Base-by-base conservation (phyloP, 2,329 filamentous ascomycete species). In the Pseudogymnoascus sp. region DNA sequence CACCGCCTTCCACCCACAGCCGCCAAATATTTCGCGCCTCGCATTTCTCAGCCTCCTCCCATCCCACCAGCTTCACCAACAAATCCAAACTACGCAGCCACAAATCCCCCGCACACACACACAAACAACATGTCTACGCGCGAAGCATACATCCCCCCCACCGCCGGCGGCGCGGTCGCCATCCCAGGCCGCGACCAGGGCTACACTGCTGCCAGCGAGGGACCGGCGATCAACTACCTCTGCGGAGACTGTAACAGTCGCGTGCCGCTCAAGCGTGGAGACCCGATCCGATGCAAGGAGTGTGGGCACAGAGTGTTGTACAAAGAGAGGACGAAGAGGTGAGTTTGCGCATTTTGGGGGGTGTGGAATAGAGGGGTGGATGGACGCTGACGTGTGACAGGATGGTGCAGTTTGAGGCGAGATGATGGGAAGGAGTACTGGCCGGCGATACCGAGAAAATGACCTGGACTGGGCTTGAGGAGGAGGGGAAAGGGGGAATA, bases 381-480 rank as follows among this genome's bases (percentile, higher is more conserved):
- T 8, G 15, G n/a, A 59, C 12, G n/a, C 55, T 58, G 44, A 9
- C 60, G 58, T 7, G 4, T 12, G 35, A 33, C 69, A 96, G 93
- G 73, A 97, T 97, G 92, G 92, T 97, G 60, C 94, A 99, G 78
- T 97, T 99, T 72, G 92, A 99, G 81, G 94, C 94, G 60, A 85
- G 93, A 77, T 97, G 76, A 81, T 66, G 21, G n/a, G 17, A n/a
- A 13, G 31, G 9, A 36, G 60, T 38, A 5, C 42, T 59, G 35
- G 48, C 31, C 38, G 13, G 36, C 59, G 62, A 61, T 61, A 61
- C 51, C 36, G 21, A 48, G 1, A 38, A n/a, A 59, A 59, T 59
- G 33, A 27, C 21, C 21, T 3, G 33, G 17, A n/a, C 1, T 3
- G 1, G 21, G 33, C 36, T n/a, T n/a, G n/a, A n/a, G n/a, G n/a